These are phyloP conservation scores for Selaginella tamariscina DNA, from an alignment of 75 land plant species.

Conservation along the genomic window DNA sequence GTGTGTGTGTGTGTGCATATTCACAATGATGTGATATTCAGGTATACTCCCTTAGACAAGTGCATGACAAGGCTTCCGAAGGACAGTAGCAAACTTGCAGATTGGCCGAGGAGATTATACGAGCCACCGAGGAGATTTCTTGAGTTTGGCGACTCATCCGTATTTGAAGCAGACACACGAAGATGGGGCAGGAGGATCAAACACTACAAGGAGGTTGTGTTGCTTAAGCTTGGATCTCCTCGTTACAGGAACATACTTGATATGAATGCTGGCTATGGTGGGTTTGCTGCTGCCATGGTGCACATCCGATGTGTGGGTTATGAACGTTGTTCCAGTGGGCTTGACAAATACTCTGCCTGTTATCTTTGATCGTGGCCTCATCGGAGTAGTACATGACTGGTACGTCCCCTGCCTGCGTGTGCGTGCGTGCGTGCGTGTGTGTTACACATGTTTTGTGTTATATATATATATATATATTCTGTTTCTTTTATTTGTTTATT, in stretches of 20 bases:
- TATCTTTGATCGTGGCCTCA: slow-evolving; percentile 77
- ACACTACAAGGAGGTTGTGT: slow-evolving; percentile 45
- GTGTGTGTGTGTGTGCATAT: too few relatives aligned
- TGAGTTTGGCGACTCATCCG: slow-evolving; percentile 22
- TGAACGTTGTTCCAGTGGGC: slow-evolving; percentile 77
- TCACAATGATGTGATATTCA: too few relatives aligned
- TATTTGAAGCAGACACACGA: slow-evolving; percentile 59
- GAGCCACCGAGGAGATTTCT: slow-evolving; percentile 40
- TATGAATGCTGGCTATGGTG: slow-evolving; percentile 90
- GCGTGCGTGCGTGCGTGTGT: too few relatives aligned
- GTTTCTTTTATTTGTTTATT: slow-evolving; percentile 8
- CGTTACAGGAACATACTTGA: slow-evolving; percentile 66
- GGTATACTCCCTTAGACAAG: slow-evolving; percentile 58
- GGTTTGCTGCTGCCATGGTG: slow-evolving; percentile 69
- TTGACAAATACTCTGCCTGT: slow-evolving; percentile 47
- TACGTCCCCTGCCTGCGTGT: slow-evolving; percentile 18
- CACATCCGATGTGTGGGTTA: slow-evolving; percentile 86
- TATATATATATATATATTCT: too few relatives aligned
- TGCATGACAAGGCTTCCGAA: slow-evolving; percentile 44
- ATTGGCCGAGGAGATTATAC: slow-evolving; percentile 59
- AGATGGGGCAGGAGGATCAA: slow-evolving; percentile 56
- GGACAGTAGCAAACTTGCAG: slow-evolving; percentile 35
- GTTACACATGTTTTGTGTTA: too few relatives aligned
- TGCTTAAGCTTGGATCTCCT: slow-evolving; percentile 50
- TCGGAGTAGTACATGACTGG: slow-evolving; percentile 94